Conservation (phyloP, 768 basidiomycete genomes). For the Clitopilus passeckerianus region DNA sequence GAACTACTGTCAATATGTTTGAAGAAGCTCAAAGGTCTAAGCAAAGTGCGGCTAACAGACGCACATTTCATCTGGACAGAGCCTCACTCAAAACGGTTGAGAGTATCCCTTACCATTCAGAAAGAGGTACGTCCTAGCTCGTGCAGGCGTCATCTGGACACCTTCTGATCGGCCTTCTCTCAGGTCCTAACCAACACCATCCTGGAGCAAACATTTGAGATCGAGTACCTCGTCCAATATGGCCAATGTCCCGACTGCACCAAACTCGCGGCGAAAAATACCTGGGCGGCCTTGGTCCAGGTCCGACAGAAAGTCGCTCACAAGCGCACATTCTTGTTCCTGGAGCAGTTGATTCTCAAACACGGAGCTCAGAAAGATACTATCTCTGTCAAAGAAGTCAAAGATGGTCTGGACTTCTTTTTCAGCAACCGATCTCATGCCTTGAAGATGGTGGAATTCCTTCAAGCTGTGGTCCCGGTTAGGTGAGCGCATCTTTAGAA, state of each 20-base stretch:
- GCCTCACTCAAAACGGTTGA: slow-evolving; percentile 90
- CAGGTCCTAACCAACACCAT: slow-evolving; percentile 92
- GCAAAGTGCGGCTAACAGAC: slow-evolving; percentile 94
- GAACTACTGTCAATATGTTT: slow-evolving; percentile 93
- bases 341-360: slow-evolving; percentile 96
- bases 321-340: slow-evolving; percentile 95
- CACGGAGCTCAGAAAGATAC: slow-evolving; percentile 97
- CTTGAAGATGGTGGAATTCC: slow-evolving; percentile 94
- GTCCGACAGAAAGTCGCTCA: slow-evolving; percentile 99
- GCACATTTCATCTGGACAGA: slow-evolving; percentile 99
- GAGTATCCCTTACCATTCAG: slow-evolving; percentile 94
- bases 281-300: slow-evolving; percentile 97
- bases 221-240: slow-evolving; percentile 92
- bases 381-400: slow-evolving; percentile 86
- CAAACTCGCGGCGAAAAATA: slow-evolving; percentile 94
- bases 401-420: slow-evolving; percentile 96
- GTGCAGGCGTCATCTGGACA: not conserved
- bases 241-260: slow-evolving; percentile 95
- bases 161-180: not conserved
- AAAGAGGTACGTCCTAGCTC: slow-evolving; percentile 70
- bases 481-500: slow-evolving; percentile 48
- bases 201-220: slow-evolving; percentile 95
- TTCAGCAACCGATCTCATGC: slow-evolving; percentile 89
- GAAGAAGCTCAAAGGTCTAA: slow-evolving; percentile 90
- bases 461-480: slow-evolving; percentile 81